Conservation (phyloP, 2,329 filamentous ascomycete genomes). For the Domatiomyces globalis region DNA sequence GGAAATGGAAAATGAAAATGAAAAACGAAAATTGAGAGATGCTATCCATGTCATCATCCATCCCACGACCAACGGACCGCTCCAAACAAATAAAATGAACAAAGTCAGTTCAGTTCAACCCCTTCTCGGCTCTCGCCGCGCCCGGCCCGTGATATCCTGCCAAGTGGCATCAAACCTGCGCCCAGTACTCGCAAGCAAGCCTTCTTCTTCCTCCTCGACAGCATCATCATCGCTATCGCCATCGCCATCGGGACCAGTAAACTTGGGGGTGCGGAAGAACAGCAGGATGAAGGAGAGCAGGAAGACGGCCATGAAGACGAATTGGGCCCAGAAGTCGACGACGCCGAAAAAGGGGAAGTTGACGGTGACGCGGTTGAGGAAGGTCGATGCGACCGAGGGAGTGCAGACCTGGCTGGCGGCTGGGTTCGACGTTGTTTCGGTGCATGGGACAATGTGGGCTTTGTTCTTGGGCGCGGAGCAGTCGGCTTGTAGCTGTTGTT, state of each 20-base stretch:
- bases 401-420: slow-evolving; percentile 73
- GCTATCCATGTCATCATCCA: no score
- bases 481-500: slow-evolving; percentile 44
- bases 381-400: slow-evolving; percentile 77
- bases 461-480: slow-evolving; percentile 53
- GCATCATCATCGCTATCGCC: slow-evolving; percentile 74
- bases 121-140: slow-evolving; percentile 7
- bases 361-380: slow-evolving; percentile 80
- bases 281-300: slow-evolving; percentile 65
- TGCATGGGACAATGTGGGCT: slow-evolving; percentile 60
- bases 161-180: slow-evolving; percentile 72
- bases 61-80: no score
- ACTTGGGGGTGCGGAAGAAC: slow-evolving; percentile 63
- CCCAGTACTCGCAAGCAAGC: slow-evolving; percentile 69
- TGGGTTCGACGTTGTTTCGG: slow-evolving; percentile 57
- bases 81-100: neutral
- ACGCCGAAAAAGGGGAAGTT: slow-evolving; percentile 93
- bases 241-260: slow-evolving; percentile 60
- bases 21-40: no score
- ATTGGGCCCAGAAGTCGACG: slow-evolving; percentile 93
- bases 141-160: slow-evolving; percentile 64
- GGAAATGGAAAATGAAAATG: no score
- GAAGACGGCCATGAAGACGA: slow-evolving; percentile 75
- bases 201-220: slow-evolving; percentile 78
- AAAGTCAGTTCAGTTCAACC: neutral